These are phyloP conservation scores for Perilla frutescens DNA, from an alignment of 257 asterid species.

Conservation along the genomic window DNA sequence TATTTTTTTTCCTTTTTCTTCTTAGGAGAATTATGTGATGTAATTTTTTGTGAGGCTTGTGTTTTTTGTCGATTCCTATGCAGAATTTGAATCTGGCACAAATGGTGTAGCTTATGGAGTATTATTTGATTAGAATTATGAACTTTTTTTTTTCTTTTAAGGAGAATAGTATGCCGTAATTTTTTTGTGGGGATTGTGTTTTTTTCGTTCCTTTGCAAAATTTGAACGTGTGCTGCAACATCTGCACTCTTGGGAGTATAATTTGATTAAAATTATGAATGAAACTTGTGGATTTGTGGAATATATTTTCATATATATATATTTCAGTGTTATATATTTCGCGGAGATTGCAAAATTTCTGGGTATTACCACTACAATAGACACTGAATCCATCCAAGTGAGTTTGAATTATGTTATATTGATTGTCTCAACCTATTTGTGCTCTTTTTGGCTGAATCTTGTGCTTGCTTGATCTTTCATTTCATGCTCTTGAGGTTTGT, in stretches of 20 bases:
- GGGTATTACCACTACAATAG: conserved; percentile 85
- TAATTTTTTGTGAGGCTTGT: too few species aligned
- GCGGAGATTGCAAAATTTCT: conserved; percentile 98
- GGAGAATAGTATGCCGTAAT: not conserved
- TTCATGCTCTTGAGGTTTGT: not conserved
- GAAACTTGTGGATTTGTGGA: conserved; percentile 47
- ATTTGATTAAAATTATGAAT: conserved; percentile 15
- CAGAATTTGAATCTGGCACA: too few species aligned
- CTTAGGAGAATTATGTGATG: too few species aligned
- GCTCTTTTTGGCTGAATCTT: not conserved
- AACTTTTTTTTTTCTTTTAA: not conserved
- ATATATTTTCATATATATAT: not conserved
- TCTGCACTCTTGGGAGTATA: conserved; percentile 27
- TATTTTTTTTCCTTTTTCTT: too few species aligned
- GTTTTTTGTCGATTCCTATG: too few species aligned
- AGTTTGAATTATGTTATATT: conserved; percentile 40
- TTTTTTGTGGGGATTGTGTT: not conserved
- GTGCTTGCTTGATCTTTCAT: not conserved
- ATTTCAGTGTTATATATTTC: conserved; percentile 62
- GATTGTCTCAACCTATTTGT: not conserved
- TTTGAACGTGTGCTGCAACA: too few species aligned
- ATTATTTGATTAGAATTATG: too few species aligned
- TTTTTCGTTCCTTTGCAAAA: not conserved
- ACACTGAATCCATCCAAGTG: conserved; percentile 94
- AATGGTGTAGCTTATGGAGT: too few species aligned